Conservation (phyloP, 306 rosid species). For the Leucaena leucocephala region DNA sequence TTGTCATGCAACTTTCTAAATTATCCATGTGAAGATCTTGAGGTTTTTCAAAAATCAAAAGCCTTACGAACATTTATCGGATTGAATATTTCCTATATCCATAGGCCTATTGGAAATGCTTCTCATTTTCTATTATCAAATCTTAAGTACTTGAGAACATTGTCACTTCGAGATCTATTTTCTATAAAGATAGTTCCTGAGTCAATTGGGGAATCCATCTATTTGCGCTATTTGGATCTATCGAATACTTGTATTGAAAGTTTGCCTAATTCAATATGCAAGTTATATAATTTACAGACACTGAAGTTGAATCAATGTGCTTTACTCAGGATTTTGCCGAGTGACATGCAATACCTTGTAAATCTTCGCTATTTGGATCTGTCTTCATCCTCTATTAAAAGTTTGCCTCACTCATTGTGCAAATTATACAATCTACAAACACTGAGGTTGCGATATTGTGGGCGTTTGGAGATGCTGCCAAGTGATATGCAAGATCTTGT, state of each 20-base stretch:
- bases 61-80: constrained; percentile 26
- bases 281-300: constrained; percentile 29
- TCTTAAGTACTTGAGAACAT: background rate
- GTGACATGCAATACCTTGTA: background rate
- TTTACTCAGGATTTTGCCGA: background rate
- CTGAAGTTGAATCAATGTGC: rapidly evolving
- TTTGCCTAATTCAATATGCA: constrained; percentile 3
- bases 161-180: background rate
- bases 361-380: constrained; percentile 17
- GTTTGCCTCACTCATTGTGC: constrained; percentile 3
- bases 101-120: background rate
- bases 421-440: constrained; percentile 32
- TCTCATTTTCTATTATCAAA: background rate
- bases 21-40: background rate
- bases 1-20: background rate
- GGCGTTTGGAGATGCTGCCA: background rate
- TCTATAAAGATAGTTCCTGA: background rate
- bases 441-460: rapidly evolving
- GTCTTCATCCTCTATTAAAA: background rate
- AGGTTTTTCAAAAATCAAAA: background rate
- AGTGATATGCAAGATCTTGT: constrained; percentile 16
- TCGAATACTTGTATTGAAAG: rapidly evolving
- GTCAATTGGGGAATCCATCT: constrained; percentile 12
- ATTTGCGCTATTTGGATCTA: constrained; percentile 20
- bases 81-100: background rate